These are phyloP conservation scores for Hansenula sp. DNA, from an alignment of 1,139 yeast species.

Conservation along the genomic window DNA sequence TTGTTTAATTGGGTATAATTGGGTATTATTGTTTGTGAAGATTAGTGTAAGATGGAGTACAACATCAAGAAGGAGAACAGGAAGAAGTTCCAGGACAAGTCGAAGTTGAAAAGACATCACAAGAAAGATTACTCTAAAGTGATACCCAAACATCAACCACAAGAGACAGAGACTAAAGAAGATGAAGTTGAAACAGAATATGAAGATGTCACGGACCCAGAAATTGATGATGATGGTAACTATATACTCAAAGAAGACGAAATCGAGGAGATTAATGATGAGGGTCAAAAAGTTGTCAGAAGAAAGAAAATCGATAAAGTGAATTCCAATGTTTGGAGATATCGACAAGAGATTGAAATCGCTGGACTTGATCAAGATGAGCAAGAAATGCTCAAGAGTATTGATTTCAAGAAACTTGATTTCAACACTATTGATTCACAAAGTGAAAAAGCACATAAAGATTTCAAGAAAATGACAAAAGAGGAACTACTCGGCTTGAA, in stretches of 20 bases:
- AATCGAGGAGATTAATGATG: neutral
- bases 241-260: slow-evolving; percentile 4
- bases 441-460: neutral
- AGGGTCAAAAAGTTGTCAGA: slow-evolving; percentile 2
- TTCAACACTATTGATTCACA: neutral
- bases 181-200: slow-evolving; percentile 1
- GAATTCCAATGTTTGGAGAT: slow-evolving; percentile 17
- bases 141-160: slow-evolving; percentile 5
- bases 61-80: slow-evolving; percentile 21
- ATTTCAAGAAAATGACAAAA: slow-evolving; percentile 1
- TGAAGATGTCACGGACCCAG: slow-evolving; percentile 4
- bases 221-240: slow-evolving; percentile 10
- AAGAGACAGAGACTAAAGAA: neutral
- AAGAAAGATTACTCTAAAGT: slow-evolving; percentile 23
- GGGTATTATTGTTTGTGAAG: neutral
- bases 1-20: too few relatives aligned
- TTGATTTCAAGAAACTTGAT: slow-evolving; percentile 15
- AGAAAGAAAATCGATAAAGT: slow-evolving; percentile 2
- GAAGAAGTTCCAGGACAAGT: slow-evolving; percentile 22
- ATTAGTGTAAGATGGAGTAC: slow-evolving; percentile 12
- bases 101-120: slow-evolving; percentile 21
- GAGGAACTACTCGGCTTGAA: slow-evolving; percentile 8
- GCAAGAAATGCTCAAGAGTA: slow-evolving; percentile 7
- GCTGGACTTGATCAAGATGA: slow-evolving; percentile 11
- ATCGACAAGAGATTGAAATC: slow-evolving; percentile 12